phyloP scores from a whole-genome alignment of 106 monocot genomes.

The Xerophyta viscosa region DNA sequence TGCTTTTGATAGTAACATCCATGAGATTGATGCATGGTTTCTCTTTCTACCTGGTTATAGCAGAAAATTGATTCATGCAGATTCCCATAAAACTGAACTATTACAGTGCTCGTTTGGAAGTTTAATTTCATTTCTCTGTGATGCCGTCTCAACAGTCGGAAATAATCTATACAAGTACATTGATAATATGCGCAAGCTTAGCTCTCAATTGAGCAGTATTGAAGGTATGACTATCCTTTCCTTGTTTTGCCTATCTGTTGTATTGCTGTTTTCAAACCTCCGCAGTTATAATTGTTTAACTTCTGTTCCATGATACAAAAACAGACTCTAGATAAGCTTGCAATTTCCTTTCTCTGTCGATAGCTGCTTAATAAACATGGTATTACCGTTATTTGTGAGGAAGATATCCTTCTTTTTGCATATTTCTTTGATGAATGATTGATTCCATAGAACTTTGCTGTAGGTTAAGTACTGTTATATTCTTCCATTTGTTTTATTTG shows the following conservation, averaged over 20 bases:
- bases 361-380: too few species aligned
- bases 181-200: constrained; percentile 46
- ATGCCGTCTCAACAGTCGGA: constrained; percentile 80
- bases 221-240: constrained; percentile 30
- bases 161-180: constrained; percentile 78
- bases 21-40: constrained; percentile 90
- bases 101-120: constrained; percentile 19
- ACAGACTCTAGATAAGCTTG: too few species aligned
- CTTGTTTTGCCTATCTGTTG: neutral
- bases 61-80: constrained; percentile 3
- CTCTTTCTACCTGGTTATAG: constrained; percentile 53
- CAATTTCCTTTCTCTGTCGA: too few species aligned
- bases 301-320: too few species aligned
- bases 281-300: too few species aligned
- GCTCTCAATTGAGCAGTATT: constrained; percentile 18
- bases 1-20: constrained; percentile 74
- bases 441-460: too few species aligned
- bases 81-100: constrained; percentile 10
- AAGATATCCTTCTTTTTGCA: too few species aligned
- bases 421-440: too few species aligned
- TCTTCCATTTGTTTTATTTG: too few species aligned
- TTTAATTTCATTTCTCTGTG: constrained; percentile 81
- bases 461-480: too few species aligned
- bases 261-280: too few species aligned
- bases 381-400: too few species aligned